Evolutionary conservation across 1,284 basidiomycete genomes (phyloP).

Genomic region (Abortiporus biennis): DNA sequence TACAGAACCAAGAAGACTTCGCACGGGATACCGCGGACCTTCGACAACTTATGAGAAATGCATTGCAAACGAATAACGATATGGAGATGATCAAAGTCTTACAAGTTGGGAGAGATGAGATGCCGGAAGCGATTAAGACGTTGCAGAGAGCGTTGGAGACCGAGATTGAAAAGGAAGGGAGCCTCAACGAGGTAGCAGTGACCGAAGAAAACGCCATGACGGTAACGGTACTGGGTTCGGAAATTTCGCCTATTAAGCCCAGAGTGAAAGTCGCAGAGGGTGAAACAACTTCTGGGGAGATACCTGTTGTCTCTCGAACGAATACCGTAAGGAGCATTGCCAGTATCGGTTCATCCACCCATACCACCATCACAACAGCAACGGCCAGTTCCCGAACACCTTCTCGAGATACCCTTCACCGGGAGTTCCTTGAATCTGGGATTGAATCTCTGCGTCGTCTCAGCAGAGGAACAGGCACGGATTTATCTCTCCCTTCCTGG

Average conservation of each 20-base stretch:
- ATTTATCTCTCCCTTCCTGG: conserved; percentile 54
- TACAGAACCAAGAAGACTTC: conserved; percentile 51
- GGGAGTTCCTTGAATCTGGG: conserved; percentile 40
- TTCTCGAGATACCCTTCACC: conserved; percentile 29
- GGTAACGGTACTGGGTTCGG: not conserved
- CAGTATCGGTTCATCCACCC: conserved; percentile 2
- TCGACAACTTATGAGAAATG: conserved; percentile 49
- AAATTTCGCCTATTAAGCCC: not conserved
- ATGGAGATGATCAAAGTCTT: conserved; percentile 58
- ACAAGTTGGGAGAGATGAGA: conserved; percentile 59
- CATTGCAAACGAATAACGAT: conserved; percentile 54
- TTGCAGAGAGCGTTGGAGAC: conserved; percentile 63
- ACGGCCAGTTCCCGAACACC: conserved; percentile 8
- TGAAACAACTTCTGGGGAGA: not conserved
- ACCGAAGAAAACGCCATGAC: not conserved
- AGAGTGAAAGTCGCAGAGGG: not conserved
- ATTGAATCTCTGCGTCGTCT: conserved; percentile 45
- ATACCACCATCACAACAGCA: conserved; percentile 1
- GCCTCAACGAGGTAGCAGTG: not conserved
- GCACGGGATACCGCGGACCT: conserved; percentile 52
- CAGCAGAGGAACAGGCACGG: conserved; percentile 11
- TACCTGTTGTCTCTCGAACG: conserved; percentile 11
- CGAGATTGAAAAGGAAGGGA: conserved; percentile 32
- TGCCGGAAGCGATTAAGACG: conserved; percentile 76
- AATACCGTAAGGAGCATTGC: conserved; percentile 10